phyloP scores from a whole-genome alignment of 352 stramenopile genomes.

The Globisporangium perplexum region DNA sequence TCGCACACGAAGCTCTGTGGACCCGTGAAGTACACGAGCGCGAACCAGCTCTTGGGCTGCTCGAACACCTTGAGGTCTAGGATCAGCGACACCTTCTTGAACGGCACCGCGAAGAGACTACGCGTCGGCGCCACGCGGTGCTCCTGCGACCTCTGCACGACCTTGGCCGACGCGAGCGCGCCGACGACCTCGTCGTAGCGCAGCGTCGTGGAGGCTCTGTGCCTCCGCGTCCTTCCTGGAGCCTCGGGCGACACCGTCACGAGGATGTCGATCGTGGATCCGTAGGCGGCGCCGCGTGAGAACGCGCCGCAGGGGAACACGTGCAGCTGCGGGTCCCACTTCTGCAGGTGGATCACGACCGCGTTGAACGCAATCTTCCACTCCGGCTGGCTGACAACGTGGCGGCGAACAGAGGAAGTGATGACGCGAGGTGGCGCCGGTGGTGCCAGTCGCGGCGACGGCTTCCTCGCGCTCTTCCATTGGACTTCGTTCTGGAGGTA shows the following conservation, averaged over 20 bases:
- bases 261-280: constrained; percentile 69
- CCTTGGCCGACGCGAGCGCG: constrained; percentile 30
- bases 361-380: constrained; percentile 63
- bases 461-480: neutral
- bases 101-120: constrained; percentile 48
- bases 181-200: constrained; percentile 30
- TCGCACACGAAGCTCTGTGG: constrained; percentile 42
- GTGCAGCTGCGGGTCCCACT: constrained; percentile 39
- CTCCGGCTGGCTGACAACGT: constrained; percentile 47
- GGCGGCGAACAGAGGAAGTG: constrained; percentile 10
- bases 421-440: neutral
- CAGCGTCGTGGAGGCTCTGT: neutral
- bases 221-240: too few species aligned
- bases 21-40: constrained; percentile 71
- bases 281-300: constrained; percentile 55
- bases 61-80: constrained; percentile 68
- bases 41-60: constrained; percentile 57
- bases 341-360: constrained; percentile 54
- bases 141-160: constrained; percentile 24
- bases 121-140: constrained; percentile 31
- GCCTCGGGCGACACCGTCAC: constrained; percentile 24
- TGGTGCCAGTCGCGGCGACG: neutral
- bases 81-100: constrained; percentile 46
- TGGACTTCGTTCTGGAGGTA: constrained; percentile 19
- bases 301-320: constrained; percentile 72